Percentiles rank a stretch among this genome's conserved stretches.
Conservation (phyloP, 768 basidiomycete genomes). For the Floccularia luteovirens region DNA sequence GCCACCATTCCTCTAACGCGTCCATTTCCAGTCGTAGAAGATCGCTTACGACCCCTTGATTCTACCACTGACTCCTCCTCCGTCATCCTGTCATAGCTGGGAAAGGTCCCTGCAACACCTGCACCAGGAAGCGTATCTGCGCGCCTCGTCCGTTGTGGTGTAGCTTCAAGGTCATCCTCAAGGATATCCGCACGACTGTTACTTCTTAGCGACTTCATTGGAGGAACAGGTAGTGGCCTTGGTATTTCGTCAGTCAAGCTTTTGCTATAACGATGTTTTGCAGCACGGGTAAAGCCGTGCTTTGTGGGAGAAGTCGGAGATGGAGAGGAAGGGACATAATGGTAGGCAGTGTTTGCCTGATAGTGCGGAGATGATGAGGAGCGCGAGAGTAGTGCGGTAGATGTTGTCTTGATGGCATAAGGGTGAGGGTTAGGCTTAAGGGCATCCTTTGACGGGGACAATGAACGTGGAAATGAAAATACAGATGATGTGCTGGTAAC, state of each 20-base stretch:
- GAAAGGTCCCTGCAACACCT: too few species aligned
- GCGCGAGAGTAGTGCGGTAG: background rate
- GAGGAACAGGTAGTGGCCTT: background rate
- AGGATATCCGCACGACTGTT: background rate
- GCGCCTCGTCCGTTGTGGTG: background rate
- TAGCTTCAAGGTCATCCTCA: background rate
- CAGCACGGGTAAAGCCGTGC: background rate
- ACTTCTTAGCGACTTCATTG: background rate
- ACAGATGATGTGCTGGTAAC: background rate
- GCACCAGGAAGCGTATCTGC: background rate
- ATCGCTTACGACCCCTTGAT: background rate
- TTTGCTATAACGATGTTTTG: background rate
- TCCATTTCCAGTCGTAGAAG: constrained; percentile 8
- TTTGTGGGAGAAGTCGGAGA: background rate
- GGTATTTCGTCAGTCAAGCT: background rate
- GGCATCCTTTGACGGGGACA: background rate
- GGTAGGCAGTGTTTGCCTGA: background rate
- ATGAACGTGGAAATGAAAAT: background rate
- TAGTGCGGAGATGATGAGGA: background rate
- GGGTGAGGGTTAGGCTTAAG: background rate
- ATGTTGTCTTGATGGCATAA: background rate
- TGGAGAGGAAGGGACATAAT: background rate
- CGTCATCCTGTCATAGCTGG: too few species aligned
- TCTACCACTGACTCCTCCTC: too few species aligned
- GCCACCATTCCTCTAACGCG: constrained; percentile 20